These are phyloP conservation scores for Parathielavia hyrcaniae DNA, from an alignment of 495 filamentous ascomycete species.

Conservation along the genomic window DNA sequence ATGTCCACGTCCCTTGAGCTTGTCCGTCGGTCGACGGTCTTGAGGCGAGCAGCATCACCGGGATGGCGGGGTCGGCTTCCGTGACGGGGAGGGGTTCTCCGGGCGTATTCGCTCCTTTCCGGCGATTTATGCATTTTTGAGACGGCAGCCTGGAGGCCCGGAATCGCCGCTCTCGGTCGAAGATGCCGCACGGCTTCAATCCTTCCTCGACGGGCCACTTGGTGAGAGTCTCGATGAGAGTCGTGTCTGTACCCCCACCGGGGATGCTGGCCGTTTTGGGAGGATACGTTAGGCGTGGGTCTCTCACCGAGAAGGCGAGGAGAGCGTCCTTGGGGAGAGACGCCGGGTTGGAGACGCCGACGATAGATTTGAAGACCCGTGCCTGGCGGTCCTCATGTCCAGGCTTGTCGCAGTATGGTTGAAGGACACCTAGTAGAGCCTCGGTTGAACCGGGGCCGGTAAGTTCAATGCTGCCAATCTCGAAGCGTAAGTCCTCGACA, in stretches of 20 bases:
- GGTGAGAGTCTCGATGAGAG: constrained; percentile 51
- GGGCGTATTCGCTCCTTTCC: constrained; percentile 60
- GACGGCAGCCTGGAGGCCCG: constrained; percentile 60
- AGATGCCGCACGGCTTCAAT: constrained; percentile 52
- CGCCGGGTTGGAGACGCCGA: constrained; percentile 66
- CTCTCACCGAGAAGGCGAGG: constrained; percentile 64
- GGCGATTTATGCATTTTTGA: constrained; percentile 81
- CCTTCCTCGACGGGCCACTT: constrained; percentile 63
- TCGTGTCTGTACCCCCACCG: constrained; percentile 47
- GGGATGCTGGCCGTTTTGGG: constrained; percentile 43
- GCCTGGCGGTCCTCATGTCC: constrained; percentile 42
- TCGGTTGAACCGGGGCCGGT: constrained; percentile 80
- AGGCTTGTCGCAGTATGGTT: constrained; percentile 41
- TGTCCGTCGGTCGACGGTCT: constrained; percentile 42
- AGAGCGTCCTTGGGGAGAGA: constrained; percentile 67
- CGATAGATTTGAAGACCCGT: constrained; percentile 56
- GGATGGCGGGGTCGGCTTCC: constrained; percentile 71
- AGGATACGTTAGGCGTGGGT: constrained; percentile 77
- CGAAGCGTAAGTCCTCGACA: constrained; percentile 86
- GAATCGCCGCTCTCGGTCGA: constrained; percentile 58
- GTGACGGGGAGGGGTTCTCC: constrained; percentile 57
- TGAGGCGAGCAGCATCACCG: constrained; percentile 64
- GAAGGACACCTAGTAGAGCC: constrained; percentile 64
- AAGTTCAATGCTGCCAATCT: constrained; percentile 90
- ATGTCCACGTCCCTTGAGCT: constrained; percentile 67